Percentiles rank a stretch among this genome's conserved stretches.
Conservation (phyloP, 2,329 filamentous ascomycete genomes). For the Clonostachys rhizophaga region DNA sequence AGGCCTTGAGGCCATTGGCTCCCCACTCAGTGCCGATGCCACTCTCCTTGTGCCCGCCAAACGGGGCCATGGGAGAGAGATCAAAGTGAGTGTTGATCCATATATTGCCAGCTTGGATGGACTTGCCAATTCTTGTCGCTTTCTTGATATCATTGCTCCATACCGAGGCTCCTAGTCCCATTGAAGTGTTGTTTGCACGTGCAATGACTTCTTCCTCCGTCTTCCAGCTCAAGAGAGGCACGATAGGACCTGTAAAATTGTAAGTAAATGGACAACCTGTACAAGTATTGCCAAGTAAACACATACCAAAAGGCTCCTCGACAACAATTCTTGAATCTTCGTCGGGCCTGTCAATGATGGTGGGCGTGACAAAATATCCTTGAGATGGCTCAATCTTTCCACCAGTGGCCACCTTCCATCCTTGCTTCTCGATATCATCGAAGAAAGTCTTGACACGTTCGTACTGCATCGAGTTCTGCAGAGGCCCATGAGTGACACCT, state of each 20-base stretch:
- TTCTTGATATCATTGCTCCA: conserved; percentile 48
- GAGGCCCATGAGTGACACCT: conserved; percentile 38
- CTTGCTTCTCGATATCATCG: conserved; percentile 34
- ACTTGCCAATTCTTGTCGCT: conserved; percentile 45
- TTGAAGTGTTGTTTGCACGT: conserved; percentile 46
- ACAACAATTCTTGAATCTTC: conserved; percentile 50
- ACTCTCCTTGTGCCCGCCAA: conserved; percentile 1
- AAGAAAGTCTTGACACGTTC: conserved; percentile 47
- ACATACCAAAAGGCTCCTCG: conserved; percentile 38
- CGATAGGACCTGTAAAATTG: conserved; percentile 41
- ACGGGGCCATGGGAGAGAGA: not conserved
- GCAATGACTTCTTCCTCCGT: conserved; percentile 55
- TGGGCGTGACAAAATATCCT: conserved; percentile 53
- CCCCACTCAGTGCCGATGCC: not conserved
- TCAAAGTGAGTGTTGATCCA: conserved; percentile 48
- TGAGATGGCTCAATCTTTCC: conserved; percentile 14
- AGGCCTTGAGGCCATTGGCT: conserved; percentile 5
- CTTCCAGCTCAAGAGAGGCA: conserved; percentile 57
- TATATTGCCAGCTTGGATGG: conserved; percentile 52
- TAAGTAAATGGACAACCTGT: not conserved
- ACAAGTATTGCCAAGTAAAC: too few species aligned
- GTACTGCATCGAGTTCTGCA: conserved; percentile 55
- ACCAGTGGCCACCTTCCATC: conserved; percentile 32
- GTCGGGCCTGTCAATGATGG: conserved; percentile 57
- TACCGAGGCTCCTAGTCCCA: conserved; percentile 52